Percentiles rank a stretch among this genome's conserved stretches.
These are phyloP conservation scores for Leccinellum luteum DNA, from an alignment of 768 basidiomycete genomes.

Conservation along the genomic window DNA sequence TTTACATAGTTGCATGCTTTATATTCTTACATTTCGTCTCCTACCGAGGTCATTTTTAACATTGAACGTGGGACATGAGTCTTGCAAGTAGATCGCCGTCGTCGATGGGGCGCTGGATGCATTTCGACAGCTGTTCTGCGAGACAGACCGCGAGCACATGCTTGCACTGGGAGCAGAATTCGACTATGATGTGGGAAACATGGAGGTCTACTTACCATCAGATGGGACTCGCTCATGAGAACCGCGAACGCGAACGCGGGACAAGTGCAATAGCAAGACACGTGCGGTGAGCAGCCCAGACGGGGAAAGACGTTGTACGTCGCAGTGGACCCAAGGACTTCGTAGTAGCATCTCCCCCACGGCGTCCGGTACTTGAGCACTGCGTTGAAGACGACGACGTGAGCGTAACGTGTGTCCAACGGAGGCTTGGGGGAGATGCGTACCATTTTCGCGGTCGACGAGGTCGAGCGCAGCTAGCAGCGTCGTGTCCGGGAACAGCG, in stretches of 20 bases:
- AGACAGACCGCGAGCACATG: conserved; percentile 69
- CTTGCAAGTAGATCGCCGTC: conserved; percentile 46
- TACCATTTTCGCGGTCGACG: conserved; percentile 70
- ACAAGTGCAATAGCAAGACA: conserved; percentile 67
- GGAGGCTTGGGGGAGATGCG: conserved; percentile 9
- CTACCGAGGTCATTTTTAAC: neutral
- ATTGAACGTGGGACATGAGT: conserved; percentile 16
- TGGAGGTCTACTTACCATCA: conserved; percentile 47
- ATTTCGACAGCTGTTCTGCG: conserved; percentile 51
- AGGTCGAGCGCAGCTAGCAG: conserved; percentile 73
- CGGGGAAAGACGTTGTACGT: conserved; percentile 57
- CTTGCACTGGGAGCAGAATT: conserved; percentile 58
- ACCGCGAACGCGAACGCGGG: conserved; percentile 70
- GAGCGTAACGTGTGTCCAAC: neutral
- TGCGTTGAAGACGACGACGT: conserved; percentile 20
- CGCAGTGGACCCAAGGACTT: conserved; percentile 65
- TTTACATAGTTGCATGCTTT: conserved; percentile 13
- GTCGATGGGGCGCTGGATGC: conserved; percentile 46
- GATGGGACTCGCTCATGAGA: conserved; percentile 54
- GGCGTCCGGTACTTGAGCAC: conserved; percentile 61
- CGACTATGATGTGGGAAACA: neutral
- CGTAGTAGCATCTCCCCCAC: conserved; percentile 59
- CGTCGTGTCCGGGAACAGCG: conserved; percentile 60
- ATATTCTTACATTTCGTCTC: conserved; percentile 6
- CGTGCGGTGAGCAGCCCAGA: conserved; percentile 40